Evolutionary conservation across 2,329 filamentous ascomycete genomes (phyloP), one percentile per base, ranked within the genome.

Genomic region (Hortaea werneckii): DNA sequence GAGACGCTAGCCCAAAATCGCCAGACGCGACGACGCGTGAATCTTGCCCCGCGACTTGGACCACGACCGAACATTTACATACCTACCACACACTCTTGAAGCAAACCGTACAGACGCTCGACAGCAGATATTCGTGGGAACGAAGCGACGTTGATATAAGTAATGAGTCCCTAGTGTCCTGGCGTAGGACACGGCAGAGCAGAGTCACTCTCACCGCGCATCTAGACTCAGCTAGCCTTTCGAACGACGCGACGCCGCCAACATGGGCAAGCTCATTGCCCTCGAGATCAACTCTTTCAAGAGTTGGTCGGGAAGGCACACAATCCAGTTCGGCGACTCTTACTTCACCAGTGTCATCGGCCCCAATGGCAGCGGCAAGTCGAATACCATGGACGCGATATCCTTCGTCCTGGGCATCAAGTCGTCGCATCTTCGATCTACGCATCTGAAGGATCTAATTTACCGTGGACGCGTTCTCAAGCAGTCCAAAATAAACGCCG

Each of bases 341-440:
- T 96, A 95, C 69, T 98, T 98, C 68, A 98, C 92, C 42, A 98
- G 92, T 37, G 95, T 98, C 62, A 96, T 98, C 62, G 92, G 94
- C 5, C 92, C 92, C 65, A 98, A 98, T 89, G 92, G 92, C 73
- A 96, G 92, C 32, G 92, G 92, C 54, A 98, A 98, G 69, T 98
- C 92, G 13, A 98, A 98, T 67, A 95, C 89, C 49, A 98, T 98
- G 92, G 92, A 98, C 66, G 92, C 92, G 57, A 98, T 98, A 58
- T 98, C 92, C 55, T 98, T 98, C 68, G 92, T 98, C 49, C 79
- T 98, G 47, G 92, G 92, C 54, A 96, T 98, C 66, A 95, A 96
- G 66, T 98, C 92, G 3, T 94, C 90, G n/a, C 90, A 96, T 65
- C 75, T 98, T 45, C 87, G 92, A 59, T 98, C 94, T 3, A 81